Evolutionary conservation across 2,329 filamentous ascomycete genomes (phyloP), one percentile per base, ranked within the genome.

Genomic region (Albophoma yamanashiensis): DNA sequence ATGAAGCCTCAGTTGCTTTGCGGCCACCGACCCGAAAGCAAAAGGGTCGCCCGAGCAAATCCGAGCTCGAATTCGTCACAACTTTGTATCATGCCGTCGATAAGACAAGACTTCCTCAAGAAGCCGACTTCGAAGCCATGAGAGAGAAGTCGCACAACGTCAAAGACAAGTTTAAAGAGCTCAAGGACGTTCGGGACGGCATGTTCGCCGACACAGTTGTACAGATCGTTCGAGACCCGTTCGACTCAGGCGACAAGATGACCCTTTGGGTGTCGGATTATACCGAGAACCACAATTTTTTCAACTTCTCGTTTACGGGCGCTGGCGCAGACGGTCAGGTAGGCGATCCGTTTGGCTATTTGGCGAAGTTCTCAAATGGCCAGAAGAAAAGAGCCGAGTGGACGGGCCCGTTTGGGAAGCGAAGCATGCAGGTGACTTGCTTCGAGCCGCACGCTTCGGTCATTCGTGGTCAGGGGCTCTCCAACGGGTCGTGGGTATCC

Each of bases 251-350:
- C 27, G 78, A 81, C 34, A 81, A 74, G 60, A 73, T 82, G 15
- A 83, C 84, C 6, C 64, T 96, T 0, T 92, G 92, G 77, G 76
- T 96, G 22, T 89, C 89, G 0, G 92, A 97, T 72, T 96, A 92
- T 71, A 95, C 91, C 0, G 75, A 83, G 57, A 91, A 97, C 67
- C 68, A 77, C 0, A 62, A 67, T 1, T 85, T 97, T 61, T 87
- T 80, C 64, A 73, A 85, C 42, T 84, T 66, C 59, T 64, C 61
- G 43, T 72, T 69, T 56, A 66, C 68, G 14, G 72, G 67, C 61
- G 68, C 69, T 31, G 67, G 63, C 25, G 63, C 71, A 3, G 64
- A 70, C 8, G 65, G 70, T 6, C 73, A 72, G 47, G 79, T 84
- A 55, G 82, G 81, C 4, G 83, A 88, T 64, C 71, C 75, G 0